Percentiles rank a stretch among this genome's conserved stretches.
Evolutionary conservation across 306 rosid genomes (phyloP).

Genomic region (Quercus ilex): DNA sequence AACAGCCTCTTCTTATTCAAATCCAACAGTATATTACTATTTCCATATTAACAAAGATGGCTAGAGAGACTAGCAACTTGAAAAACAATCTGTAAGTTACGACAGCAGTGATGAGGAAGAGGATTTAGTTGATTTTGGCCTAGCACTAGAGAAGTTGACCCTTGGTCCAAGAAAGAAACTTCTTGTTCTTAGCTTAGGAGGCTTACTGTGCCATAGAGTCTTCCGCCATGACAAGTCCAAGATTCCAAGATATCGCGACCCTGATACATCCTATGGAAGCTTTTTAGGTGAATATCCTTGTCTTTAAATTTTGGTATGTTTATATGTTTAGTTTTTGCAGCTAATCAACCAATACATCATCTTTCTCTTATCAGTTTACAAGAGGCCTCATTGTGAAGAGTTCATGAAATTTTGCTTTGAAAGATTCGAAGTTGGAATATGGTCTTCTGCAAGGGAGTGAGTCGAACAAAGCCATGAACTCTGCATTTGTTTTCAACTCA

Average conservation of each 20-base stretch:
- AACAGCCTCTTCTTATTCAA: neutral
- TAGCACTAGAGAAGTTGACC: conserved; percentile 16
- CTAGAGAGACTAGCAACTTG: neutral
- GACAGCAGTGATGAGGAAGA: neutral
- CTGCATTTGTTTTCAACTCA: neutral
- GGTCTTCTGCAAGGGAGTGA: conserved; percentile 43
- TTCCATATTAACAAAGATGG: neutral
- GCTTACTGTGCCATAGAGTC: conserved; percentile 32
- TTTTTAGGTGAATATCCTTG: neutral
- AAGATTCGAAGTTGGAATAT: conserved; percentile 41
- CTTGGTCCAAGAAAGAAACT: conserved; percentile 35
- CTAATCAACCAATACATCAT: neutral
- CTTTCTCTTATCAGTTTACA: conserved; percentile 10
- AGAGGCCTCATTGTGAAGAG: conserved; percentile 32
- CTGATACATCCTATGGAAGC: conserved; percentile 23
- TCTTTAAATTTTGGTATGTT: neutral
- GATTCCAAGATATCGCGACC: neutral
- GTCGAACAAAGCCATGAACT: neutral
- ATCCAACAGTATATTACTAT: neutral
- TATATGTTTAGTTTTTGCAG: too few species aligned
- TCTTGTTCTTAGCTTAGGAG: conserved; percentile 32
- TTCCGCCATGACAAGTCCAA: neutral
- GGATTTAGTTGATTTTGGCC: conserved; percentile 2
- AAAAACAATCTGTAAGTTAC: neutral
- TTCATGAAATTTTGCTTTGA: conserved; percentile 39